phyloP scores from a whole-genome alignment of 202 grass and related monocot species.

The Digitaria exilis region DNA sequence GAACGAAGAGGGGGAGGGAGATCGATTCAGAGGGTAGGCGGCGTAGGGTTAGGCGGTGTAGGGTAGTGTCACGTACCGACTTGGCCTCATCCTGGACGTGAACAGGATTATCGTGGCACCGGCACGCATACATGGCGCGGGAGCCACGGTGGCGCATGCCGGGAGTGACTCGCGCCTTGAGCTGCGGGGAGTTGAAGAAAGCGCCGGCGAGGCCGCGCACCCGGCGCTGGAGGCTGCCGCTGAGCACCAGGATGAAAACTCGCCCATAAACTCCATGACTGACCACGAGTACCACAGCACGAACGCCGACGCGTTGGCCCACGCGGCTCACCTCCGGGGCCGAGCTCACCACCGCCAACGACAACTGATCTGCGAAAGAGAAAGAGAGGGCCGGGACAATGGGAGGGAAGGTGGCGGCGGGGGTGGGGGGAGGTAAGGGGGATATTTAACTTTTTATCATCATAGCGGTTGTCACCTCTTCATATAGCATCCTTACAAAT shows the following conservation, averaged over 20 bases:
- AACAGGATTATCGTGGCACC: slow-evolving; percentile 34
- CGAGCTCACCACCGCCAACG: slow-evolving; percentile 69
- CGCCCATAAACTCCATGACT: slow-evolving; percentile 89
- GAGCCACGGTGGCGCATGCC: slow-evolving; percentile 69
- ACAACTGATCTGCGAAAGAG: no score
- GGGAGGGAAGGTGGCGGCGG: no score
- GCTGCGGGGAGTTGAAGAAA: slow-evolving; percentile 82
- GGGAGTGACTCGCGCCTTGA: slow-evolving; percentile 72
- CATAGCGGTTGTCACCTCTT: no score
- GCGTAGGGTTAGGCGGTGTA: no score
- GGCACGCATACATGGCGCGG: slow-evolving; percentile 45
- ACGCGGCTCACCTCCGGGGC: slow-evolving; percentile 82
- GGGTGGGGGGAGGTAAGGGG: no score
- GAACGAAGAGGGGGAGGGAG: no score
- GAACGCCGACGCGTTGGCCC: slow-evolving; percentile 67
- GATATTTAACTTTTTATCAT: no score
- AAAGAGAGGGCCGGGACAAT: no score
- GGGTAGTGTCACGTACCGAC: slow-evolving; percentile 56
- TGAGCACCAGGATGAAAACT: slow-evolving; percentile 92
- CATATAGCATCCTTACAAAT: no score
- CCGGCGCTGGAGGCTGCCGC: slow-evolving; percentile 66
- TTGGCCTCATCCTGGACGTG: slow-evolving; percentile 89
- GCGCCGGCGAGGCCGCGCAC: slow-evolving; percentile 88
- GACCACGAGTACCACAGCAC: slow-evolving; percentile 96
- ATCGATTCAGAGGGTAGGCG: neutral